Evolutionary conservation across 2,329 filamentous ascomycete genomes (phyloP).

Genomic region (Fusarium dlaminii): DNA sequence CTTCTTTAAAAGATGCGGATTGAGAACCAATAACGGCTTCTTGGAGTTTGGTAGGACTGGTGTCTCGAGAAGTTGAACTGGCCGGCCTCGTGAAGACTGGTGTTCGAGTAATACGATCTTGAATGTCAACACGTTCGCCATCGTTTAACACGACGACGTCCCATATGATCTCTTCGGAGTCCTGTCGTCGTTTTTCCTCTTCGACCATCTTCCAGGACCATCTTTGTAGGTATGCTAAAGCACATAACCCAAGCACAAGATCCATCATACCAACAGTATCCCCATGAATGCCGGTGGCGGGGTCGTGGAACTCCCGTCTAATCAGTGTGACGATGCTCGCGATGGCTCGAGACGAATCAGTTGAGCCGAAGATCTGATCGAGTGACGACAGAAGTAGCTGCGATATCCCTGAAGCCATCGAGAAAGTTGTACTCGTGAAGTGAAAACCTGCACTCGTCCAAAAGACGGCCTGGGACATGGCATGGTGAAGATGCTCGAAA

Average conservation of each 20-base stretch:
- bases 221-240: slow-evolving; percentile 69
- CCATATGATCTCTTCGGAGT: slow-evolving; percentile 69
- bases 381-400: slow-evolving; percentile 67
- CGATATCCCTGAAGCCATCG: slow-evolving; percentile 64
- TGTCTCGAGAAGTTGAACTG: neutral
- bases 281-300: slow-evolving; percentile 66
- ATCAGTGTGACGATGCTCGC: slow-evolving; percentile 73
- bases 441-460: slow-evolving; percentile 70
- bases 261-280: slow-evolving; percentile 70
- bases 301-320: slow-evolving; percentile 71
- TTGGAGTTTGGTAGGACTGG: neutral
- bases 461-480: slow-evolving; percentile 67
- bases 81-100: slow-evolving; percentile 1
- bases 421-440: slow-evolving; percentile 64
- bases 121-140: slow-evolving; percentile 66
- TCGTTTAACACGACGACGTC: slow-evolving; percentile 72
- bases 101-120: slow-evolving; percentile 16
- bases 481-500: slow-evolving; percentile 65
- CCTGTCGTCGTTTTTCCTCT: slow-evolving; percentile 57
- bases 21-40: neutral
- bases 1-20: slow-evolving; percentile 38
- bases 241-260: slow-evolving; percentile 68
- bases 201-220: slow-evolving; percentile 63
- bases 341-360: slow-evolving; percentile 74
- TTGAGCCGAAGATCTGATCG: slow-evolving; percentile 73